A percentile compares a stretch with the other conserved stretches of the same genome.
These are phyloP conservation scores for Trichomonas vaginalis DNA, from an alignment of 208 protist species.

Conservation along the genomic window DNA sequence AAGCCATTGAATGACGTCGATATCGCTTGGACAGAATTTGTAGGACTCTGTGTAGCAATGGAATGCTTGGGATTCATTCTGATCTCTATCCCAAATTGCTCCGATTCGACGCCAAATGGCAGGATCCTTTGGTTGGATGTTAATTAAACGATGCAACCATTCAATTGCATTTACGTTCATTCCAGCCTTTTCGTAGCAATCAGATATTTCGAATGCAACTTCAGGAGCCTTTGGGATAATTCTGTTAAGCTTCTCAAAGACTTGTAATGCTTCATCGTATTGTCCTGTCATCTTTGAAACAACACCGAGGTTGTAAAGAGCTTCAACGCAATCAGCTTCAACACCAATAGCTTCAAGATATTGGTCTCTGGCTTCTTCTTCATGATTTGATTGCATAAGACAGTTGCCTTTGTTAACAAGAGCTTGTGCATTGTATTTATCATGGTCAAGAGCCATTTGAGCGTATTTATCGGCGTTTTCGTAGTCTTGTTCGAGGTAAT, in stretches of 20 bases:
- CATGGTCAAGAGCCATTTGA: conserved; percentile 65
- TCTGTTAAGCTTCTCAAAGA: conserved; percentile 72
- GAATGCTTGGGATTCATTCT: conserved; percentile 27
- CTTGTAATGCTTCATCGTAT: conserved; percentile 45
- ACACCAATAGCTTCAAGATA: conserved; percentile 75
- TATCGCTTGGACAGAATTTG: conserved; percentile 59
- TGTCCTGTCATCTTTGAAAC: conserved; percentile 53
- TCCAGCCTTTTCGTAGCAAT: conserved; percentile 41
- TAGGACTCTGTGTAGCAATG: conserved; percentile 24
- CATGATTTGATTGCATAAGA: conserved; percentile 59
- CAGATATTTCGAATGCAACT: conserved; percentile 74
- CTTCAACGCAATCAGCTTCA: conserved; percentile 82
- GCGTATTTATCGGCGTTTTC: conserved; percentile 79
- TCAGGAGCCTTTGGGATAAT: conserved; percentile 69
- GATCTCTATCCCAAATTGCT: conserved; percentile 62
- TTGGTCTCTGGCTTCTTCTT: conserved; percentile 58
- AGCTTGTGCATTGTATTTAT: conserved; percentile 80
- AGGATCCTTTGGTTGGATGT: conserved; percentile 68
- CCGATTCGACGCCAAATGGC: conserved; percentile 68
- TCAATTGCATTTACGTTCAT: conserved; percentile 30
- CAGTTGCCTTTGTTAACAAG: conserved; percentile 88
- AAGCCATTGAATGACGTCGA: conserved; percentile 86
- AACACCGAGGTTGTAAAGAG: conserved; percentile 79
- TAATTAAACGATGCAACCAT: conserved; percentile 42
- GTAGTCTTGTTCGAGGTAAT: conserved; percentile 85